phyloP scores from a whole-genome alignment of 257 asterid species.

The Solanum tacnaense region DNA sequence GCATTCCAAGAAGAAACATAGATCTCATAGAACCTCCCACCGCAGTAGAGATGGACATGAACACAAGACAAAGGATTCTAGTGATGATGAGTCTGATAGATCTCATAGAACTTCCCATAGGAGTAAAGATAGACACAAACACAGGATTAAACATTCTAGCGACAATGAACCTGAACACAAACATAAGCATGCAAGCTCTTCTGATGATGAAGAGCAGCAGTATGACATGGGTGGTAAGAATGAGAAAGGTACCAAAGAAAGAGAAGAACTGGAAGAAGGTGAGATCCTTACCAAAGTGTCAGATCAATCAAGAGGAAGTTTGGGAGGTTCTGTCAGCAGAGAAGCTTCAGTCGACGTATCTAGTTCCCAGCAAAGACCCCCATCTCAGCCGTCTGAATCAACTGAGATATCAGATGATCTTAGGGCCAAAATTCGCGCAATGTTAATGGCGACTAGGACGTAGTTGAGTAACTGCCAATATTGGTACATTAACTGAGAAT shows the following conservation, averaged over 20 bases:
- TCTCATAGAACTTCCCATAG: slow-evolving; percentile 27
- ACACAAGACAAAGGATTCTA: slow-evolving; percentile 21
- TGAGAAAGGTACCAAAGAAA: slow-evolving; percentile 13
- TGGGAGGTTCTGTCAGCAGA: slow-evolving; percentile 18
- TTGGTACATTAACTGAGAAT: neutral
- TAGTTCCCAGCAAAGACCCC: slow-evolving; percentile 17
- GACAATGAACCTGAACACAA: slow-evolving; percentile 18
- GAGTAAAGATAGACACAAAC: slow-evolving; percentile 26
- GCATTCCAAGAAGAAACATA: slow-evolving; percentile 36
- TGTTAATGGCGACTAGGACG: slow-evolving; percentile 30
- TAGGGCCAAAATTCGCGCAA: slow-evolving; percentile 70
- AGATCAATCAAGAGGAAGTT: slow-evolving; percentile 31
- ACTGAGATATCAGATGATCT: slow-evolving; percentile 61
- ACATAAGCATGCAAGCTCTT: slow-evolving; percentile 26
- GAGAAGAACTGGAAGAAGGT: slow-evolving; percentile 63
- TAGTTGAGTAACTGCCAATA: neutral
- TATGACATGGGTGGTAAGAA: neutral
- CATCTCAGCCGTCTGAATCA: slow-evolving; percentile 39
- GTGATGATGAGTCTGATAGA: slow-evolving; percentile 23
- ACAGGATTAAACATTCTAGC: slow-evolving; percentile 17
- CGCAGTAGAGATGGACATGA: slow-evolving; percentile 25
- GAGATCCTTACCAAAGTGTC: slow-evolving; percentile 53
- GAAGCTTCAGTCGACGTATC: slow-evolving; percentile 25
- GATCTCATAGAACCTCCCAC: slow-evolving; percentile 27
- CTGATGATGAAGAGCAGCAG: slow-evolving; percentile 14